Evolutionary conservation across 805 yeast species (phyloP).

Genomic region (Cyberlindnera amylophila): DNA sequence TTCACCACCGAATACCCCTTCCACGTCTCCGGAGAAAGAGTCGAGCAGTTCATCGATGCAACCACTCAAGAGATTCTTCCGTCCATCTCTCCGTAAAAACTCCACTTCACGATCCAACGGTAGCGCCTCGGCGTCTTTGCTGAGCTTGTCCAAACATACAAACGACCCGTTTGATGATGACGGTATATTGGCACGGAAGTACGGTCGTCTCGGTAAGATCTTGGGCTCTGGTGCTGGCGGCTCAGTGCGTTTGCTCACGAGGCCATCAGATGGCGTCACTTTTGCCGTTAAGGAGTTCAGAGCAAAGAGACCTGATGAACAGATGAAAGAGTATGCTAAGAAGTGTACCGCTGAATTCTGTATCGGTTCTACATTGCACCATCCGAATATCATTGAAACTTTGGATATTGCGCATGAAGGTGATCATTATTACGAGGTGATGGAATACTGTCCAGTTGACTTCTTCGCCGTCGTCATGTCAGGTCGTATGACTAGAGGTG

Average conservation of each 20-base stretch:
- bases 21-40: conserved; percentile 9
- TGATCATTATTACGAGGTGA: conserved; percentile 71
- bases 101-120: conserved; percentile 12
- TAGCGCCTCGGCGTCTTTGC: conserved; percentile 7
- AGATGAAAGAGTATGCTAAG: conserved; percentile 73
- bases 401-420: conserved; percentile 58
- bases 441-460: conserved; percentile 84
- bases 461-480: conserved; percentile 87
- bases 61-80: conserved; percentile 25
- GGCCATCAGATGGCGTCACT: conserved; percentile 65
- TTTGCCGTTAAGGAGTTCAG: conserved; percentile 86
- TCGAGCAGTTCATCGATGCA: conserved; percentile 12
- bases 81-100: conserved; percentile 20
- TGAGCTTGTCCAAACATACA: conserved; percentile 6
- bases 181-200: conserved; percentile 52
- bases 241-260: conserved; percentile 65
- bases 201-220: conserved; percentile 70
- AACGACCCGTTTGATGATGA: conserved; percentile 38
- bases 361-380: conserved; percentile 77
- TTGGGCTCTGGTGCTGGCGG: conserved; percentile 90
- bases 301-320: conserved; percentile 64
- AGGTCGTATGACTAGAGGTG: conserved; percentile 75
- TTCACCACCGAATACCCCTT: not conserved
- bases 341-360: conserved; percentile 88
- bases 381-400: conserved; percentile 77